Percentiles rank a stretch among this genome's conserved stretches.
Evolutionary conservation across 2,329 filamentous ascomycete species (phyloP).

Genomic region (Aspergillus sclerotialis): DNA sequence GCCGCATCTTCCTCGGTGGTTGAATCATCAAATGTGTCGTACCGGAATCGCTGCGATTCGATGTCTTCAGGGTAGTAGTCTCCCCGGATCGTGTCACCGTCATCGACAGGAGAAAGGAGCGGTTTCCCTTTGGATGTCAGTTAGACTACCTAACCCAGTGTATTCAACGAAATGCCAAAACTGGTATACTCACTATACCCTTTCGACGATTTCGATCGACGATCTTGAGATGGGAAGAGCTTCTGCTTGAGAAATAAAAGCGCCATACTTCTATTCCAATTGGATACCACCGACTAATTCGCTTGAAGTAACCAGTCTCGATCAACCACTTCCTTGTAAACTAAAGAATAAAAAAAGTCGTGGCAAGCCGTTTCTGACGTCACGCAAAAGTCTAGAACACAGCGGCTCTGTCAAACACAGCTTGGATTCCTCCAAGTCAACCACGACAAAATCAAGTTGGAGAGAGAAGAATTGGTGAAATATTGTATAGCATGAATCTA

Average conservation of each 20-base stretch:
- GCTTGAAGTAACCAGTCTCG: background rate
- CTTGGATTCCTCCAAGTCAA: too few species aligned
- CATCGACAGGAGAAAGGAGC: constrained; percentile 19
- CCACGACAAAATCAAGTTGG: too few species aligned
- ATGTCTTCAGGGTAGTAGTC: constrained; percentile 20
- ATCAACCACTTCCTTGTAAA: constrained; percentile 1
- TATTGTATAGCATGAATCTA: too few species aligned
- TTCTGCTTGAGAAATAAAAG: constrained; percentile 33
- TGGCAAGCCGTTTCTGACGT: background rate
- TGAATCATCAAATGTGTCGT: constrained; percentile 25
- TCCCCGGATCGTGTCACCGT: constrained; percentile 14
- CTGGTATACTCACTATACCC: constrained; percentile 10
- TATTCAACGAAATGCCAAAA: constrained; percentile 1
- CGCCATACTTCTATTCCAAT: too few species aligned
- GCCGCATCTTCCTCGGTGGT: constrained; percentile 17
- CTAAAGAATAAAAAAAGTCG: background rate
- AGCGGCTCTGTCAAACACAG: too few species aligned
- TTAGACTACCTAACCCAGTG: constrained; percentile 3
- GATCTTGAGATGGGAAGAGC: constrained; percentile 21
- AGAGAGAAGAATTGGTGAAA: too few species aligned
- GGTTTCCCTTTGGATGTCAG: constrained; percentile 20
- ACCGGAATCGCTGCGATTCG: constrained; percentile 27
- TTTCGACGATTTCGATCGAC: too few species aligned
- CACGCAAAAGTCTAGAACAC: background rate
- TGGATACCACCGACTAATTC: background rate